Percentiles rank a stretch among this genome's conserved stretches.
Evolutionary conservation across 2,329 filamentous ascomycete genomes (phyloP).

Genomic region (Lasiodiplodia citricola): DNA sequence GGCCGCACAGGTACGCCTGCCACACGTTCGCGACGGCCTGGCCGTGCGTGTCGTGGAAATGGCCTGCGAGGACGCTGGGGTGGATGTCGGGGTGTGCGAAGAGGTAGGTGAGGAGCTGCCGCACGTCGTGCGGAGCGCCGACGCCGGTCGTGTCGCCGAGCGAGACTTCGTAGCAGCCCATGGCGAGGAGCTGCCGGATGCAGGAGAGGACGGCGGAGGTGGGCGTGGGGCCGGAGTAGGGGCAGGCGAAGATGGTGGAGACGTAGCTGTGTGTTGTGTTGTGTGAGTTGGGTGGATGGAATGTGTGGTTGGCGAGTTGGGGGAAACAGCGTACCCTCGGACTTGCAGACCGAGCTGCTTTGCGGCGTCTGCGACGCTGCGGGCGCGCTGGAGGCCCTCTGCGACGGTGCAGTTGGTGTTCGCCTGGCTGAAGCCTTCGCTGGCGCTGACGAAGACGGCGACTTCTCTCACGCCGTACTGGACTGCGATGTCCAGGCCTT

Average conservation of each 20-base stretch:
- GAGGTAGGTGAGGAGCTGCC: constrained; percentile 41
- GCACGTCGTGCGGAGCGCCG: constrained; percentile 35
- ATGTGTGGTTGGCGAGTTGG: not conserved
- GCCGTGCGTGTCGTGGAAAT: constrained; percentile 40
- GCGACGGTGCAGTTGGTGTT: constrained; percentile 51
- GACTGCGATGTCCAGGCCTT: constrained; percentile 63
- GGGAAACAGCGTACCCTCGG: constrained; percentile 22
- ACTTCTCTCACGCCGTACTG: constrained; percentile 44
- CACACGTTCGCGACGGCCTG: constrained; percentile 36
- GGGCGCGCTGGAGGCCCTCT: constrained; percentile 43
- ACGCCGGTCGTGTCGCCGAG: constrained; percentile 37
- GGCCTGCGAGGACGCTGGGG: constrained; percentile 33
- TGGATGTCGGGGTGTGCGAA: constrained; percentile 31
- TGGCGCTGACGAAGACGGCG: constrained; percentile 50
- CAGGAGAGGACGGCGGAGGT: constrained; percentile 30
- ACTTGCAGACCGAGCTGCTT: constrained; percentile 34
- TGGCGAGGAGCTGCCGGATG: constrained; percentile 30
- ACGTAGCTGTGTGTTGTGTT: not conserved
- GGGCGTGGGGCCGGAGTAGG: constrained; percentile 40
- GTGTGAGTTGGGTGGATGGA: too few species aligned
- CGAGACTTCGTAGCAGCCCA: constrained; percentile 38
- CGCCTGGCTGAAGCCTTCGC: constrained; percentile 49
- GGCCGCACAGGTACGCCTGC: constrained; percentile 33
- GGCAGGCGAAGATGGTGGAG: constrained; percentile 50
- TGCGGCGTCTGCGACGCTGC: constrained; percentile 40